Conservation (phyloP, 176 grass and related monocot genomes). For the Carex littledalei region DNA sequence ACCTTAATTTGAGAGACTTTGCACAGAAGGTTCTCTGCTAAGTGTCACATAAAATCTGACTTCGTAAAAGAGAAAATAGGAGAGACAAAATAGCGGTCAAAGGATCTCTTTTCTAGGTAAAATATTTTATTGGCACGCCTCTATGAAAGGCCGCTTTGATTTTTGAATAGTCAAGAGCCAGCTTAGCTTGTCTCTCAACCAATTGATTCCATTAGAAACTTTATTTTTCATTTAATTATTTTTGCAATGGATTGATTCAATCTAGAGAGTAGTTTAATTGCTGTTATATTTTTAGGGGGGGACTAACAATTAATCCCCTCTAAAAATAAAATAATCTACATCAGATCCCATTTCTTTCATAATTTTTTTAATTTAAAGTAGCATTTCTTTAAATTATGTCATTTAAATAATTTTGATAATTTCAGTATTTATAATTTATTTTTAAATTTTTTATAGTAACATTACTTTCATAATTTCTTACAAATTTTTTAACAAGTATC, state of each 20-base stretch:
- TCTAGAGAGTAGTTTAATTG: neutral
- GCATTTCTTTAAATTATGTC: no score
- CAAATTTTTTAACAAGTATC: no score
- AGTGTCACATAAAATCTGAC: neutral
- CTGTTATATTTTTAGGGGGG: neutral
- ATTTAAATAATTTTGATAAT: no score
- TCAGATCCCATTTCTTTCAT: neutral
- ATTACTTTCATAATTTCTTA: no score
- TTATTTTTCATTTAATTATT: constrained; percentile 4
- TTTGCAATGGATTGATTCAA: constrained; percentile 2
- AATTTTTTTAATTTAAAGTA: neutral
- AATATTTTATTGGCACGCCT: constrained; percentile 21
- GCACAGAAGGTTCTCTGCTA: neutral
- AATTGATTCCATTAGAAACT: neutral
- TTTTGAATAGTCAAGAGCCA: constrained; percentile 12
- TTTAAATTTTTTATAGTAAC: no score
- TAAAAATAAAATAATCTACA: neutral
- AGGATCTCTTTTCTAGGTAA: constrained; percentile 14
- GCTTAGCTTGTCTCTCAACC: constrained; percentile 7
- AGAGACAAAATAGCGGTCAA: constrained; percentile 26
- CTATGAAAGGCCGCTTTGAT: constrained; percentile 10
- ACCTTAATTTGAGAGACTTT: no score
- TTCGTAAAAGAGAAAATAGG: neutral
- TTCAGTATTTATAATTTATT: no score
- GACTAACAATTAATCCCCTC: neutral